These are phyloP conservation scores for Plectosphaerella plurivora DNA, from an alignment of 2,329 filamentous ascomycete genomes.

Conservation along the genomic window DNA sequence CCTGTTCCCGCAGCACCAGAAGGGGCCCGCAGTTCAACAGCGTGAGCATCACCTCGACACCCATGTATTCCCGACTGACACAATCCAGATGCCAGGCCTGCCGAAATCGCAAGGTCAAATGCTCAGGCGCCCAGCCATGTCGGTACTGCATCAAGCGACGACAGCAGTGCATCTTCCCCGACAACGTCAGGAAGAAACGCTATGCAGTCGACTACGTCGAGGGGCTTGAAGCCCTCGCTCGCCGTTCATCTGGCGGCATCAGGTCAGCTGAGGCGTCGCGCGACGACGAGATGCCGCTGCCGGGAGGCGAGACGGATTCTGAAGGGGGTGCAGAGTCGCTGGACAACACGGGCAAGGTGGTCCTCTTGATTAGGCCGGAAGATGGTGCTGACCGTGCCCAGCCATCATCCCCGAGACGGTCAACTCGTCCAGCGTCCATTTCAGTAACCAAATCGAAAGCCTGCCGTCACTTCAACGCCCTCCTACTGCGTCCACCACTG, in stretches of 20 bases:
- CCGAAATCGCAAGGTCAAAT: slow-evolving; percentile 10
- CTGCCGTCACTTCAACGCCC: background rate
- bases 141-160: slow-evolving; percentile 8
- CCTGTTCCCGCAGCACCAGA: background rate
- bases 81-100: slow-evolving; percentile 2
- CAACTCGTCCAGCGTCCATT: background rate
- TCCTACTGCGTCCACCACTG: background rate
- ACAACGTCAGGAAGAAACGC: slow-evolving; percentile 7
- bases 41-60: background rate
- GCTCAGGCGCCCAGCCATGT: slow-evolving; percentile 9
- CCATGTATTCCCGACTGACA: background rate
- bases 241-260: background rate
- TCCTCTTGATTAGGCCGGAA: background rate
- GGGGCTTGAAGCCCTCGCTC: background rate
- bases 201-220: slow-evolving; percentile 9
- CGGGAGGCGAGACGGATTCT: background rate
- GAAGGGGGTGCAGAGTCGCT: background rate
- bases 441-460: background rate
- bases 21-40: background rate
- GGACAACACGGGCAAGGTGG: background rate
- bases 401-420: background rate
- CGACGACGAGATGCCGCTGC: background rate
- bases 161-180: slow-evolving; percentile 7
- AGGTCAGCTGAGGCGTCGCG: background rate
- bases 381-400: background rate